Evolutionary conservation across 2,329 filamentous ascomycete genomes (phyloP), one percentile per base, ranked within the genome.

Genomic region (Achaetomium macrosporum): DNA sequence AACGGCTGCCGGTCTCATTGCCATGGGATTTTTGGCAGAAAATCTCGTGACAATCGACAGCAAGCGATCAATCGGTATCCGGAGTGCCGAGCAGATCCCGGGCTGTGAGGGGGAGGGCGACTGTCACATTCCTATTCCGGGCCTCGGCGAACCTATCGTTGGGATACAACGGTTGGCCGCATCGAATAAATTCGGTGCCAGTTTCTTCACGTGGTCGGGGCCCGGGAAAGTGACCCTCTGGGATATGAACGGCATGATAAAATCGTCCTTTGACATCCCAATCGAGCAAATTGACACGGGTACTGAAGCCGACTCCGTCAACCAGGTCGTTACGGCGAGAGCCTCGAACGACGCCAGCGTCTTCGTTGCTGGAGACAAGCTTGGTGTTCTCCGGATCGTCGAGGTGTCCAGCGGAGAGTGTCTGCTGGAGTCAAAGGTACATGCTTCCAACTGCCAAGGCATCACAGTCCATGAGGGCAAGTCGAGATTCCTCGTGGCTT

Each of bases 131-230:
- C 76, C 77, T 12, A 81, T 86, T 41, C 77, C 83, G 1, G 83
- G 82, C 12, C 80, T 83, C 53, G 80, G 81, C 13, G 81, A 84
- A 47, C 70, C 82, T 1, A 79, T 86, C n/a, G 68, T 90, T 40
- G 93, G 93, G 13, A 84, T 96, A 1, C 79, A 84, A 48, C 69
- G 83, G 0, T 71, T 96, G 5, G 68, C 76, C 3, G 73, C 73
- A 19, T 76, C 81, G 0, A 87, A 88, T 54, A 66, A 73, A 5
- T 70, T 82, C 20, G 75, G 79, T 19, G 84, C 89, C 1, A 79
- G 84, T 9, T 96, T 97, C 64, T 84, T 91, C 59, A 96, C 91
- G 0, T 99, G 91, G 88, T 91, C 92, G 2, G 82, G 80, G 19
- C 84, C 84, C 47, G 93, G 93, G 5, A 83, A 80, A 15, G 79